Conservation (phyloP, 2,329 filamentous ascomycete genomes). For the Cryphonectria radicalis region DNA sequence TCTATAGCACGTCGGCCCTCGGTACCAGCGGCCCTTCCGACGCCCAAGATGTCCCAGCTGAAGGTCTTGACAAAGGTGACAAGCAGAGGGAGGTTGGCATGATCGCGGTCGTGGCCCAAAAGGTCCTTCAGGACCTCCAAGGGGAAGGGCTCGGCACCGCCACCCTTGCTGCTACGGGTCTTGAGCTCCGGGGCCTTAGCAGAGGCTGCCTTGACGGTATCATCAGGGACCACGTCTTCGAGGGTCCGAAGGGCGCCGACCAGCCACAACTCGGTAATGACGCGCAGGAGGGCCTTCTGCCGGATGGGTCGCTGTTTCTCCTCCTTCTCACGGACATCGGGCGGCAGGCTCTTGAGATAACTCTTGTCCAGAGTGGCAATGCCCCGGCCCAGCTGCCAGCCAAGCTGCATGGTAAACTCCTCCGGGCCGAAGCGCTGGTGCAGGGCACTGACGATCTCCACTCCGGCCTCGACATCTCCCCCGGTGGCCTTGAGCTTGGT, state of each 20-base stretch:
- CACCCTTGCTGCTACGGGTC: conserved; percentile 63
- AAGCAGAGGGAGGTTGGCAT: conserved; percentile 85
- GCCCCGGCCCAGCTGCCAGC: conserved; percentile 89
- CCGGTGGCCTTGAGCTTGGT: conserved; percentile 83
- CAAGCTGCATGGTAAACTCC: conserved; percentile 90
- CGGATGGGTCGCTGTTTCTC: conserved; percentile 90
- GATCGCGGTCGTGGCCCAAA: conserved; percentile 89
- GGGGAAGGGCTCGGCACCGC: conserved; percentile 87
- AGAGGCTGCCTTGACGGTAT: conserved; percentile 63
- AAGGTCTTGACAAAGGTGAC: conserved; percentile 97
- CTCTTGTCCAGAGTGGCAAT: conserved; percentile 89
- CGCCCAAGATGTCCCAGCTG: conserved; percentile 90
- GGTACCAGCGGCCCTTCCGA: conserved; percentile 65
- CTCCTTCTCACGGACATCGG: conserved; percentile 88
- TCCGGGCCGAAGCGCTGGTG: conserved; percentile 91
- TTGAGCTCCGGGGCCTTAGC: conserved; percentile 67
- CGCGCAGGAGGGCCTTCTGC: conserved; percentile 82
- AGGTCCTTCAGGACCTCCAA: conserved; percentile 98
- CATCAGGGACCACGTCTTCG: conserved; percentile 67
- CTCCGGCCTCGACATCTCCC: conserved; percentile 87
- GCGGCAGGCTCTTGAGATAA: conserved; percentile 74
- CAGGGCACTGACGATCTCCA: conserved; percentile 92
- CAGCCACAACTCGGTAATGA: conserved; percentile 96
- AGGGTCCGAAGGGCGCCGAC: conserved; percentile 85
- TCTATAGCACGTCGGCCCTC: conserved; percentile 85